A percentile compares a stretch with the other conserved stretches of the same genome.
These are phyloP conservation scores for Mycena olivaceomarginata DNA, from an alignment of 768 basidiomycete genomes.

Conservation along the genomic window DNA sequence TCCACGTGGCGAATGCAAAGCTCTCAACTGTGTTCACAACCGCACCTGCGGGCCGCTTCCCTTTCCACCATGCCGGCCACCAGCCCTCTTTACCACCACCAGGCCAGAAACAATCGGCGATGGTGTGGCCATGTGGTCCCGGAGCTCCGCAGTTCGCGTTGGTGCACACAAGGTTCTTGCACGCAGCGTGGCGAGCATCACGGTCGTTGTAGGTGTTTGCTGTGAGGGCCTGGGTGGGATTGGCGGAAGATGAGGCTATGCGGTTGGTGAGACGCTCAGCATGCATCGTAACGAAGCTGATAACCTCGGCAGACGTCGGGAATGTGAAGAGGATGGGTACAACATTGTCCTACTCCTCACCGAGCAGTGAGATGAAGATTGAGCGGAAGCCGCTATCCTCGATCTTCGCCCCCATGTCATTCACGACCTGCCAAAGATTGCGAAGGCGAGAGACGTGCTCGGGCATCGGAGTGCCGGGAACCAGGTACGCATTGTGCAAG, in stretches of 20 bases:
- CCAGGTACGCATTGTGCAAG: no score
- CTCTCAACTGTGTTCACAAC: conserved; percentile 33
- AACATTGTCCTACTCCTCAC: conserved; percentile 46
- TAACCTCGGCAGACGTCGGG: background rate
- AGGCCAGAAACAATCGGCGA: no score
- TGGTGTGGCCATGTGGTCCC: background rate
- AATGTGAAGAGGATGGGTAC: conserved; percentile 15
- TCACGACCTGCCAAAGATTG: no score
- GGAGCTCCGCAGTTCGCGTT: conserved; percentile 12
- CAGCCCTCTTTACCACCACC: conserved; percentile 30
- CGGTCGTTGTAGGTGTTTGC: background rate
- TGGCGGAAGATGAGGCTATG: background rate
- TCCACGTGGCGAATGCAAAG: conserved; percentile 20
- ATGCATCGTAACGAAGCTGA: conserved; percentile 26
- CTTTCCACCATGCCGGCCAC: conserved; percentile 22
- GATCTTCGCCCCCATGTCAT: no score
- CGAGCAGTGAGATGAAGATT: no score
- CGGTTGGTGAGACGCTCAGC: conserved; percentile 21
- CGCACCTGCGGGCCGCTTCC: background rate
- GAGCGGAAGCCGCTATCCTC: no score
- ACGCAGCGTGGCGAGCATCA: conserved; percentile 8
- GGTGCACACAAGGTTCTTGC: background rate
- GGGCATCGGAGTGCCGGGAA: no score
- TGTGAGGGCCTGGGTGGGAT: background rate
- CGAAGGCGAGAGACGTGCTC: no score